These are phyloP conservation scores for Macrophomina pseudophaseolina DNA, from an alignment of 2,329 filamentous ascomycete genomes.

Conservation along the genomic window DNA sequence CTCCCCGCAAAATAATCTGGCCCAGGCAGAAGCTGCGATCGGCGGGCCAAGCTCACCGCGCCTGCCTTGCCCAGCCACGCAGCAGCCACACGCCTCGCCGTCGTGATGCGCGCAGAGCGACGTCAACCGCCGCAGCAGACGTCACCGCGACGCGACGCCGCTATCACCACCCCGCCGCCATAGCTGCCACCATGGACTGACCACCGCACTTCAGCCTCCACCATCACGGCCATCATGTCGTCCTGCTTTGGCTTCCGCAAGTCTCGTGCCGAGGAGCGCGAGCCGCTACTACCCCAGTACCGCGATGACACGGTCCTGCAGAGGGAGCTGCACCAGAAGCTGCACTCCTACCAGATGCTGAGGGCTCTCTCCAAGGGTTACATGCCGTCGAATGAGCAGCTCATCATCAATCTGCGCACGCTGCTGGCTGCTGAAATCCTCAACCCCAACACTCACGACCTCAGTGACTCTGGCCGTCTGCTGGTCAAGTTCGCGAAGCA, in stretches of 20 bases:
- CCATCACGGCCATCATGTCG: slow-evolving; percentile 51
- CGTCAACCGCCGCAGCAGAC: slow-evolving; percentile 4
- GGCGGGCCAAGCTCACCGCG: not conserved
- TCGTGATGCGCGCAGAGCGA: not conserved
- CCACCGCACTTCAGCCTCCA: not conserved
- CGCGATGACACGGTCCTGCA: slow-evolving; percentile 80
- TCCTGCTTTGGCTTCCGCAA: slow-evolving; percentile 69
- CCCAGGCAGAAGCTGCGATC: slow-evolving; percentile 7
- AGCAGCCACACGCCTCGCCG: slow-evolving; percentile 4
- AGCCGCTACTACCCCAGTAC: slow-evolving; percentile 83
- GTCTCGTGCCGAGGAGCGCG: slow-evolving; percentile 65
- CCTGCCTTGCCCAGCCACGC: slow-evolving; percentile 1
- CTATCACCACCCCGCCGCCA: not conserved
- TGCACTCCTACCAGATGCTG: slow-evolving; percentile 92
- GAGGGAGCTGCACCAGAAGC: slow-evolving; percentile 80
- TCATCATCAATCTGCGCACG: slow-evolving; percentile 77
- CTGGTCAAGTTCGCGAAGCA: slow-evolving; percentile 74
- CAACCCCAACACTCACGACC: slow-evolving; percentile 73
- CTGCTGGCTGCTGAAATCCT: slow-evolving; percentile 78
- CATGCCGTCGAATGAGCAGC: slow-evolving; percentile 90
- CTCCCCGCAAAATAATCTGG: slow-evolving; percentile 20
- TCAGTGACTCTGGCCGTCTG: slow-evolving; percentile 78
- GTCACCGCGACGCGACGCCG: not conserved
- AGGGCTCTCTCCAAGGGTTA: slow-evolving; percentile 81
- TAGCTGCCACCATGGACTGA: not conserved